phyloP scores from a whole-genome alignment of 2,329 filamentous ascomycete species.

The Chrysoporthe cubensis region DNA sequence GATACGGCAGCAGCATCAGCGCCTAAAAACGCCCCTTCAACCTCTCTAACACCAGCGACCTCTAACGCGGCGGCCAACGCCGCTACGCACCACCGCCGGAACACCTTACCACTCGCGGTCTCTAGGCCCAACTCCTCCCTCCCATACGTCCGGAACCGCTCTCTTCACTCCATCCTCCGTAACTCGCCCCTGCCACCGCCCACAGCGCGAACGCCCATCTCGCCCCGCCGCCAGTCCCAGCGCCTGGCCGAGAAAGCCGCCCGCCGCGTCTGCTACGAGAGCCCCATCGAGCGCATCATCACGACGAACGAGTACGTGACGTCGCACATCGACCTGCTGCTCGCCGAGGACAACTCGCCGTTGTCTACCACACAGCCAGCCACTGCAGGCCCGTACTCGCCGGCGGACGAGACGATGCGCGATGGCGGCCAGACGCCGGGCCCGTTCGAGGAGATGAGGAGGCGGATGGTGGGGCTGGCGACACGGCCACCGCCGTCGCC shows the following conservation, averaged over 20 bases:
- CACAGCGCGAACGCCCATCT: conserved; percentile 54
- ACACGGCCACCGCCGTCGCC: conserved; percentile 48
- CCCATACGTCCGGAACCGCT: conserved; percentile 63
- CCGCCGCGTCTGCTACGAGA: conserved; percentile 64
- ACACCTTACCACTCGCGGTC: conserved; percentile 39
- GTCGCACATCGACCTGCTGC: conserved; percentile 66
- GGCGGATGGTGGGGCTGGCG: conserved; percentile 56
- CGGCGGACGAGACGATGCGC: conserved; percentile 36
- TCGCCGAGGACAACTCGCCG: conserved; percentile 57
- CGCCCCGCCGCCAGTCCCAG: conserved; percentile 57
- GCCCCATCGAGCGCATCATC: conserved; percentile 66
- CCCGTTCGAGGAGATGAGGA: conserved; percentile 66
- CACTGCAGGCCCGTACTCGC: neutral
- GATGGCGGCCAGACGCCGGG: conserved; percentile 67
- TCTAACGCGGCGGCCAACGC: conserved; percentile 31
- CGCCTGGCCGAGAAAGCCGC: conserved; percentile 59
- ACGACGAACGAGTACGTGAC: conserved; percentile 64
- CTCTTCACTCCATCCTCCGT: conserved; percentile 66
- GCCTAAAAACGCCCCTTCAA: neutral
- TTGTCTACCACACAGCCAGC: conserved; percentile 36
- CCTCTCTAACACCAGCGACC: conserved; percentile 11
- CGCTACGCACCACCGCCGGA: conserved; percentile 38
- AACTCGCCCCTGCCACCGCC: conserved; percentile 66
- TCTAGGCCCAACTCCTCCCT: conserved; percentile 37
- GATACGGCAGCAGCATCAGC: conserved; percentile 22